Percentiles rank a stretch among this genome's conserved stretches.
These are phyloP conservation scores for Teratosphaeria pseudoeucalypti DNA, from an alignment of 2,329 filamentous ascomycete genomes.

Conservation along the genomic window DNA sequence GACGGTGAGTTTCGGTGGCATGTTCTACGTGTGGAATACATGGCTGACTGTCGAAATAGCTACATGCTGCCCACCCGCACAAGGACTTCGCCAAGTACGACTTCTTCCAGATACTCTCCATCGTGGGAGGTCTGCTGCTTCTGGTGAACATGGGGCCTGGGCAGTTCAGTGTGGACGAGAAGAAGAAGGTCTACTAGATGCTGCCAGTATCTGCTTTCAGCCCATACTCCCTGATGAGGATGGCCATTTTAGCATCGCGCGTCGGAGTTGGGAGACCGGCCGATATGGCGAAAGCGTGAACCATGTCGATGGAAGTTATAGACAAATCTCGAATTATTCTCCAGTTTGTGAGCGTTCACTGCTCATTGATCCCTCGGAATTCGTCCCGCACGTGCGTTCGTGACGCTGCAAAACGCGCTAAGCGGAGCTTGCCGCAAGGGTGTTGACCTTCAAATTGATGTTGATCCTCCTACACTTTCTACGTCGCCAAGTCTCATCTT, in stretches of 20 bases:
- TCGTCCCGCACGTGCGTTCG: neutral
- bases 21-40: neutral
- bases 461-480: neutral
- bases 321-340: neutral
- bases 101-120: constrained; percentile 99
- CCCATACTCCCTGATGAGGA: neutral
- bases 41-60: constrained; percentile 39
- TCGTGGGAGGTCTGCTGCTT: constrained; percentile 89
- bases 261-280: neutral
- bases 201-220: neutral
- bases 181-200: constrained; percentile 96
- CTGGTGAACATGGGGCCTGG: constrained; percentile 98
- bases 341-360: neutral
- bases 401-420: neutral
- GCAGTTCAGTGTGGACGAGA: constrained; percentile 97
- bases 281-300: neutral
- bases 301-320: neutral
- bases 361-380: neutral
- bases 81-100: constrained; percentile 99
- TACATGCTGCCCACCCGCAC: constrained; percentile 95
- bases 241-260: neutral
- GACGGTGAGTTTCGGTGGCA: constrained; percentile 60
- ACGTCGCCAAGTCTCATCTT: neutral
- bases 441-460: neutral
- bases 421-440: neutral